Evolutionary conservation across 148 eudicot genomes (phyloP).

Genomic region (Rhododendron vialii): DNA sequence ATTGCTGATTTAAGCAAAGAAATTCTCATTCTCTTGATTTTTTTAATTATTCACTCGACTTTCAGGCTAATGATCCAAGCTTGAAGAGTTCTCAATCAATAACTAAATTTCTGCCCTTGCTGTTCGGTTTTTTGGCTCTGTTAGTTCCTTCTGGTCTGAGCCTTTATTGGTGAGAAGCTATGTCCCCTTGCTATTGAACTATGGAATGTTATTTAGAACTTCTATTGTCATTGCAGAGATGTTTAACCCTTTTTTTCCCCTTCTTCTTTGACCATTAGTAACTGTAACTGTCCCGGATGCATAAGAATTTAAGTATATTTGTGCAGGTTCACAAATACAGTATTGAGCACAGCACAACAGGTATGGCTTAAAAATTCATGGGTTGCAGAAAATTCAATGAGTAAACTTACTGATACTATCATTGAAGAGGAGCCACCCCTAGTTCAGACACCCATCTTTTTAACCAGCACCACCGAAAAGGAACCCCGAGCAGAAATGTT

Average conservation of each 20-base stretch:
- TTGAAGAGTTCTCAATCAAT: conserved; percentile 58
- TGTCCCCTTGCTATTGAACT: background rate
- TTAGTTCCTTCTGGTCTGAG: conserved; percentile 96
- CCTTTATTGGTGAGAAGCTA: conserved; percentile 71
- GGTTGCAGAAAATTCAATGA: conserved; percentile 63
- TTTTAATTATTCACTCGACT: background rate
- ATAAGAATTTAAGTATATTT: background rate
- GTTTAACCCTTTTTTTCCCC: no score
- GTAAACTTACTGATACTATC: conserved; percentile 37
- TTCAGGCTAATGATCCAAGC: conserved; percentile 67
- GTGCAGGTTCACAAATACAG: conserved; percentile 85
- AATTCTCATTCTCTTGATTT: background rate
- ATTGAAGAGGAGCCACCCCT: conserved; percentile 33
- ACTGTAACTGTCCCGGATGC: no score
- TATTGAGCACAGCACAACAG: conserved; percentile 87
- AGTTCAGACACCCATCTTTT: conserved; percentile 26
- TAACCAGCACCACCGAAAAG: conserved; percentile 24
- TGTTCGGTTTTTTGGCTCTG: conserved; percentile 87
- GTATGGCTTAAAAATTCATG: conserved; percentile 83
- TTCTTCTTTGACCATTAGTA: no score
- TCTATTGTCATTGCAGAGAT: background rate
- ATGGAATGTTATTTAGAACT: background rate
- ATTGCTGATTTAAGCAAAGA: background rate
- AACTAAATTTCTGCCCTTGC: conserved; percentile 67
- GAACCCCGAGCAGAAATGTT: conserved; percentile 28